These are phyloP conservation scores for Pholiota adiposa DNA, from an alignment of 1,284 basidiomycete genomes.

Conservation along the genomic window DNA sequence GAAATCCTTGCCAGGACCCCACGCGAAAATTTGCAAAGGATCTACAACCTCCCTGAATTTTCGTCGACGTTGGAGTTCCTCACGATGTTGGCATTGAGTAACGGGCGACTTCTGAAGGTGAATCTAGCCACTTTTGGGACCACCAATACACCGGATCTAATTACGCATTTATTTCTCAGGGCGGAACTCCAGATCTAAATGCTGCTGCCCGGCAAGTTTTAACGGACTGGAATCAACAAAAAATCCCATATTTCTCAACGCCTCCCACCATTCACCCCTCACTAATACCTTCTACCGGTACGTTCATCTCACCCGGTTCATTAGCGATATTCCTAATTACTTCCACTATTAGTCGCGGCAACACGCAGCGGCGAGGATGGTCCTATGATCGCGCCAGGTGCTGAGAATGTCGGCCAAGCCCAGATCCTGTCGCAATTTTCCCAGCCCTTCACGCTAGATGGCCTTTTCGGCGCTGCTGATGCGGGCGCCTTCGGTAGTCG, in stretches of 20 bases:
- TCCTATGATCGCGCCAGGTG: slow-evolving; percentile 61
- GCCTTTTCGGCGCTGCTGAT: slow-evolving; percentile 77
- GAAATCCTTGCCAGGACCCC: slow-evolving; percentile 81
- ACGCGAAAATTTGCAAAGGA: slow-evolving; percentile 69
- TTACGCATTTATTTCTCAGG: no score
- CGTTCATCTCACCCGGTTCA: slow-evolving; percentile 10
- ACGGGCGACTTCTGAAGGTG: slow-evolving; percentile 86
- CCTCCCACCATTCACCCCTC: slow-evolving; percentile 84
- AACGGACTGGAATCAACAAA: slow-evolving; percentile 96
- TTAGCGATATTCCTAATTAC: slow-evolving; percentile 10
- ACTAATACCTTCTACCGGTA: slow-evolving; percentile 61
- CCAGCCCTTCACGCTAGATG: slow-evolving; percentile 76
- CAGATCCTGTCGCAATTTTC: slow-evolving; percentile 70
- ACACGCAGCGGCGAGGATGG: slow-evolving; percentile 27
- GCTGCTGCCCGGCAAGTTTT: slow-evolving; percentile 86
- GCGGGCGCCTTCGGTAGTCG: slow-evolving; percentile 65
- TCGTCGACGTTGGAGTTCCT: slow-evolving; percentile 82
- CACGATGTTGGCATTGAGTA: slow-evolving; percentile 87
- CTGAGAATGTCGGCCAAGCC: slow-evolving; percentile 76
- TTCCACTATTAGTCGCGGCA: slow-evolving; percentile 16
- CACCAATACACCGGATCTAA: no score
- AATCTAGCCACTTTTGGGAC: no score
- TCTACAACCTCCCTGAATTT: slow-evolving; percentile 84
- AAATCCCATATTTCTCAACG: slow-evolving; percentile 87
- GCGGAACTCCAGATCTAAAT: slow-evolving; percentile 90